Base-by-base conservation (phyloP, 1,139 yeast genomes). In the Yamadazyma dendronema region DNA sequence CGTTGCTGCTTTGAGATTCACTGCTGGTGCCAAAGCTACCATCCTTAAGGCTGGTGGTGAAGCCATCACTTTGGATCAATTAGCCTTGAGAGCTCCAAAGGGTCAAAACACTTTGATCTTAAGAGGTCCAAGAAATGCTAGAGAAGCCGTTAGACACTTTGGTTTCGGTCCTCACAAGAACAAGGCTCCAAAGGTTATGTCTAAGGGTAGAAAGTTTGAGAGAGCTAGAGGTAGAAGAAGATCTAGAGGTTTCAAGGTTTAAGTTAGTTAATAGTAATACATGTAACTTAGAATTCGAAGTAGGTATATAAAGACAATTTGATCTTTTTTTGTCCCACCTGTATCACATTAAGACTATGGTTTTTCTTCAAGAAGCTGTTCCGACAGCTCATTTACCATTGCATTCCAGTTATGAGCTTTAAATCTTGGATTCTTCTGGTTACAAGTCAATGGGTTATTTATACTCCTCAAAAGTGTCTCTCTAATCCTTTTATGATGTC, bases 211-310 rank as follows among this genome's bases (percentile, higher is more conserved):
- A 83, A 94, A 92, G 81, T 92, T 92, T 82, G 98, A 94, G 84
- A 88, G 94, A 77, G 98, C 97, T 65, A 92, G 98, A 87, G 98
- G 98, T 84, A 94, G 87, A 76, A 84, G 99, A 81, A 84, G 80
- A 74, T 90, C 97, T 57, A 88, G 95, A 83, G 98, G 96, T 81
- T 92, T 92, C 98, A 92, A 92, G 87, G 99, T 94, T 77, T 92
- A 92, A 88, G 63, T 58, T 62, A 61, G 53, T 40, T 46, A 13
- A 36, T 61, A 4, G 63, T 59, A 0, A 54, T 52, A 2, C 12
- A 41, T 4, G 14, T 62, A 23, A 63, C 61, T 35, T 38, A 38
- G 8, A 43, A 42, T 10, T 17, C 57, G 3, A 64, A 68, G 42
- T 42, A 63, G 30, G 46, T 63, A 4, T 69, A 23, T 38, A 39